Percentiles rank a stretch among this genome's conserved stretches.
Conservation (phyloP, 768 basidiomycete species). For the Gloeopeniophorella convolvens region DNA sequence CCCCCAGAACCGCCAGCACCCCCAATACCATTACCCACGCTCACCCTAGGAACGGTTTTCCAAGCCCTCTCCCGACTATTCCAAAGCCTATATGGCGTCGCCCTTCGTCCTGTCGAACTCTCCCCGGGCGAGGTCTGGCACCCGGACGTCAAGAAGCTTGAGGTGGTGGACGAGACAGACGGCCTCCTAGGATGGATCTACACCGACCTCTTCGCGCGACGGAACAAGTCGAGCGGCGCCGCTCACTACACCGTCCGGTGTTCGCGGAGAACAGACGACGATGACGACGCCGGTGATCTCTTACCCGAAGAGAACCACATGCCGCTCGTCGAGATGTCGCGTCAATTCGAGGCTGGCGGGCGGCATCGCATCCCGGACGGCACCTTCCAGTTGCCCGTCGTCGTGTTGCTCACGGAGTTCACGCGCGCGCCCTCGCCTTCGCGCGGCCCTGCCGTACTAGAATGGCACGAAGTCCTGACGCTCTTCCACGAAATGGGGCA, state of each 20-base stretch:
- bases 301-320: conserved; percentile 33
- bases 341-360: conserved; percentile 58
- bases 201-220: conserved; percentile 81
- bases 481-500: conserved; percentile 99
- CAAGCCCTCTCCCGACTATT: conserved; percentile 90
- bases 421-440: conserved; percentile 45
- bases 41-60: conserved; percentile 87
- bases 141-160: conserved; percentile 78
- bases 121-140: conserved; percentile 86
- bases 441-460: conserved; percentile 65
- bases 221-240: conserved; percentile 83
- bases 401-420: conserved; percentile 89
- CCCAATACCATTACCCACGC: conserved; percentile 60
- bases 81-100: conserved; percentile 79
- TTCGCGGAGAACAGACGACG: conserved; percentile 86
- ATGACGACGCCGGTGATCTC: conserved; percentile 69
- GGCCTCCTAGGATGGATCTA: conserved; percentile 94
- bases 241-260: conserved; percentile 98
- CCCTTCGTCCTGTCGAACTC: conserved; percentile 62
- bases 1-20: conserved; percentile 73
- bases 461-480: conserved; percentile 92
- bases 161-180: conserved; percentile 84
- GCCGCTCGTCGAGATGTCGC: conserved; percentile 34
- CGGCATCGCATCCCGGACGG: conserved; percentile 57
- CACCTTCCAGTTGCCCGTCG: conserved; percentile 81